Evolutionary conservation across 176 grass and related monocot genomes (phyloP).

Genomic region (Luzula sylvatica): DNA sequence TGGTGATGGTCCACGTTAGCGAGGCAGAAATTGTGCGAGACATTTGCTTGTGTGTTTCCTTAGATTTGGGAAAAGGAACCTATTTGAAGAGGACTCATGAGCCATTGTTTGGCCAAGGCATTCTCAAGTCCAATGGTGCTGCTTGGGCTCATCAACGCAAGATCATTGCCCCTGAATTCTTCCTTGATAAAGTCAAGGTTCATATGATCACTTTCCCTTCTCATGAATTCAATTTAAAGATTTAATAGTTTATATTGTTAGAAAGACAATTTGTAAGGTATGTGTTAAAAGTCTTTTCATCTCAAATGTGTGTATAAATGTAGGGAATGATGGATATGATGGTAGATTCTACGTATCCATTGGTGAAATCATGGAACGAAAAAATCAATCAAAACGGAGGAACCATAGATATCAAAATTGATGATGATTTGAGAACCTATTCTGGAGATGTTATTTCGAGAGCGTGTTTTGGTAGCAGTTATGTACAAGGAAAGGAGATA

Average conservation of each 20-base stretch:
- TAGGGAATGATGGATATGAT: conserved; percentile 95
- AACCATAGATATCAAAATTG: conserved; percentile 57
- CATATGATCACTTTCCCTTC: no score
- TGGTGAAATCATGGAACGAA: conserved; percentile 56
- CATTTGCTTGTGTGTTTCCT: conserved; percentile 68
- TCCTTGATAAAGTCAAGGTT: conserved; percentile 93
- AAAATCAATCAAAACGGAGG: conserved; percentile 42
- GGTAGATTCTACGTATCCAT: conserved; percentile 65
- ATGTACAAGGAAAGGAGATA: conserved; percentile 73
- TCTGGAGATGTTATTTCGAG: conserved; percentile 88
- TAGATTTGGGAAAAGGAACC: conserved; percentile 80
- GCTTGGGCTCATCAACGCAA: conserved; percentile 73
- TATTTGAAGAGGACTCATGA: conserved; percentile 91
- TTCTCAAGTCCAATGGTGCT: conserved; percentile 82
- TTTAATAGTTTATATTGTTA: no score
- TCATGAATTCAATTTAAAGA: no score
- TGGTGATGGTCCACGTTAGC: conserved; percentile 81
- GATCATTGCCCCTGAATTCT: conserved; percentile 92
- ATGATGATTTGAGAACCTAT: conserved; percentile 76
- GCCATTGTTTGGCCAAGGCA: conserved; percentile 74
- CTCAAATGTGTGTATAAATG: no score
- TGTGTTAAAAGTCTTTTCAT: no score
- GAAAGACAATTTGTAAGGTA: no score
- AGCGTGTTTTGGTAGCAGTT: conserved; percentile 93
- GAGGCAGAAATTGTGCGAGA: conserved; percentile 66